These are phyloP conservation scores for Solanum etuberosum DNA, from an alignment of 257 asterid genomes.

Conservation along the genomic window DNA sequence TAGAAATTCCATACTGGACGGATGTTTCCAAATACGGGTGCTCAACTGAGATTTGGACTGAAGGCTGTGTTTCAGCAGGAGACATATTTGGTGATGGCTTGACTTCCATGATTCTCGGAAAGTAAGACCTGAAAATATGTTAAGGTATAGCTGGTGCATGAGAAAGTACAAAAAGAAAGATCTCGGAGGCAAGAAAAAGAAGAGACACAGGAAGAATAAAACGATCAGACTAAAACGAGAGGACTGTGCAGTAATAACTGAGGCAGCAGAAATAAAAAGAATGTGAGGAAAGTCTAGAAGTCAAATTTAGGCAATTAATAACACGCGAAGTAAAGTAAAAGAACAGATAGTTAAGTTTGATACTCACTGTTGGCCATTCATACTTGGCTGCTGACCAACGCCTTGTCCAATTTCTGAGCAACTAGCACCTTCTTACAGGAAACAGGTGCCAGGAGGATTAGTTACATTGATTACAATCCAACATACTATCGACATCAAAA, in stretches of 20 bases:
- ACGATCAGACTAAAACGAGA: neutral
- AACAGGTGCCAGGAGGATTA: neutral
- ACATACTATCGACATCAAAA: neutral
- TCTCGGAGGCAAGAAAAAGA: neutral
- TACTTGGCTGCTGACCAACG: neutral
- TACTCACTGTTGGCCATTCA: neutral
- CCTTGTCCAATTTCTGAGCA: neutral
- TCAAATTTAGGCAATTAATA: neutral
- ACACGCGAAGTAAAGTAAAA: neutral
- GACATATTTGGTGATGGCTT: neutral
- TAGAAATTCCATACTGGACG: neutral
- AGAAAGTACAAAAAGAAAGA: neutral
- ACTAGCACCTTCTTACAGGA: neutral
- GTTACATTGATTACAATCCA: neutral
- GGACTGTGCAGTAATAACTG: neutral
- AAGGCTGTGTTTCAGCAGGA: constrained; percentile 7
- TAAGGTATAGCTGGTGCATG: neutral
- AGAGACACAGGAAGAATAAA: neutral
- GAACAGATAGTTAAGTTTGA: neutral
- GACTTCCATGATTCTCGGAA: neutral
- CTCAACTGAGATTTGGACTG: neutral
- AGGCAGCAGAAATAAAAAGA: neutral
- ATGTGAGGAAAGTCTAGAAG: neutral
- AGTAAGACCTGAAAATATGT: constrained; percentile 5
- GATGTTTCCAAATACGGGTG: neutral